Conservation (phyloP, 2,329 filamentous ascomycete genomes). For the Trichoderma sp. region DNA sequence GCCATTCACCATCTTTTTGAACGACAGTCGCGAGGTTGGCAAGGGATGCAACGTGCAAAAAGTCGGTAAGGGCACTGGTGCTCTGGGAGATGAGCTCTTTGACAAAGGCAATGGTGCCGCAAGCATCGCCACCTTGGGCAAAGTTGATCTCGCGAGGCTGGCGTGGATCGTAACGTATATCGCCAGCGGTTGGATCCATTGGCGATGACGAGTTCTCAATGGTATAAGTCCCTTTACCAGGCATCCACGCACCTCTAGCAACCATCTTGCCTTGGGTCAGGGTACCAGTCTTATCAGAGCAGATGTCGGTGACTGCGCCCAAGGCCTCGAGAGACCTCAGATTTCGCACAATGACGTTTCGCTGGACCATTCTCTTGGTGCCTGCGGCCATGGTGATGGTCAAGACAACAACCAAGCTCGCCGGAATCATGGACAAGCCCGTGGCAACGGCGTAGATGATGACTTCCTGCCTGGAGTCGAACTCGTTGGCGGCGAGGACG, state of each 20-base stretch:
- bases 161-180: not conserved
- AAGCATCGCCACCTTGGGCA: constrained; percentile 30
- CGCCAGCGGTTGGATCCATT: not conserved
- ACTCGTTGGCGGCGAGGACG: not conserved
- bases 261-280: not conserved
- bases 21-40: constrained; percentile 41
- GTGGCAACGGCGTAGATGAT: not conserved
- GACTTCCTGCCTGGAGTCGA: not conserved
- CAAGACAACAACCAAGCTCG: not conserved
- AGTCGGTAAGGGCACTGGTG: not conserved
- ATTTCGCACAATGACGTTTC: not conserved
- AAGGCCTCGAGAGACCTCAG: not conserved
- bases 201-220: not conserved
- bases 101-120: constrained; percentile 29
- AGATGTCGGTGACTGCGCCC: not conserved
- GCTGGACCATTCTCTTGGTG: not conserved
- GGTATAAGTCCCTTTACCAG: not conserved
- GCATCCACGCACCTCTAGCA: not conserved
- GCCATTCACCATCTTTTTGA: constrained; percentile 55
- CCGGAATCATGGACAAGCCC: not conserved
- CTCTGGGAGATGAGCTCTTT: not conserved
- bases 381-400: not conserved
- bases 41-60: not conserved
- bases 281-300: not conserved
- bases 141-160: not conserved